phyloP scores from a whole-genome alignment of 1,284 basidiomycete species.

The Cryptococcus sp. region DNA sequence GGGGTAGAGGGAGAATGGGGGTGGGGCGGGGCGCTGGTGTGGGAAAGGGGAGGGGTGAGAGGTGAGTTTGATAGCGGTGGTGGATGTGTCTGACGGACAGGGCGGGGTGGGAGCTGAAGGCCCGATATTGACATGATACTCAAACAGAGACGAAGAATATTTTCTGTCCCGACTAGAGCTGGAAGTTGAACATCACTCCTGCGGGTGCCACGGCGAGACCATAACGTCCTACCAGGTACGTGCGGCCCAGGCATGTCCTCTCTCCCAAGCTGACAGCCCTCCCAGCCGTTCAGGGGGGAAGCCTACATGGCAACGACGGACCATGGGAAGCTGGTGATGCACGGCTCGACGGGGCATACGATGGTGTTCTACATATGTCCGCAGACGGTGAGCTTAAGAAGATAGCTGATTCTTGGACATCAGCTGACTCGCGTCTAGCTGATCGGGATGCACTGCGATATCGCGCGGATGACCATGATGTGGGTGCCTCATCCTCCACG shows the following conservation, averaged over 20 bases:
- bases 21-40: neutral
- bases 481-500: slow-evolving; percentile 16
- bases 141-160: slow-evolving; percentile 4
- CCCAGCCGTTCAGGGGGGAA: slow-evolving; percentile 17
- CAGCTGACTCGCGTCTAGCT: slow-evolving; percentile 16
- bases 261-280: neutral
- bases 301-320: slow-evolving; percentile 36
- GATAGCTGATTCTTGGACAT: neutral
- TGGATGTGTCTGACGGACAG: slow-evolving; percentile 1
- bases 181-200: slow-evolving; percentile 14
- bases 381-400: slow-evolving; percentile 22
- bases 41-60: neutral
- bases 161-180: slow-evolving; percentile 8
- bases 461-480: slow-evolving; percentile 32
- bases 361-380: slow-evolving; percentile 27
- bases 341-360: slow-evolving; percentile 17
- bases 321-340: slow-evolving; percentile 36
- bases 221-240: slow-evolving; percentile 32
- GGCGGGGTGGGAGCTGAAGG: neutral
- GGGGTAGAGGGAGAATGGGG: slow-evolving; percentile 5
- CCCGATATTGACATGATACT: neutral
- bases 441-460: slow-evolving; percentile 32
- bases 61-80: slow-evolving; percentile 1
- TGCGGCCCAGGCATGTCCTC: neutral
- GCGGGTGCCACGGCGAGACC: slow-evolving; percentile 31